phyloP scores from a whole-genome alignment of 352 stramenopile genomes.

The Halophytophthora batemanensis region DNA sequence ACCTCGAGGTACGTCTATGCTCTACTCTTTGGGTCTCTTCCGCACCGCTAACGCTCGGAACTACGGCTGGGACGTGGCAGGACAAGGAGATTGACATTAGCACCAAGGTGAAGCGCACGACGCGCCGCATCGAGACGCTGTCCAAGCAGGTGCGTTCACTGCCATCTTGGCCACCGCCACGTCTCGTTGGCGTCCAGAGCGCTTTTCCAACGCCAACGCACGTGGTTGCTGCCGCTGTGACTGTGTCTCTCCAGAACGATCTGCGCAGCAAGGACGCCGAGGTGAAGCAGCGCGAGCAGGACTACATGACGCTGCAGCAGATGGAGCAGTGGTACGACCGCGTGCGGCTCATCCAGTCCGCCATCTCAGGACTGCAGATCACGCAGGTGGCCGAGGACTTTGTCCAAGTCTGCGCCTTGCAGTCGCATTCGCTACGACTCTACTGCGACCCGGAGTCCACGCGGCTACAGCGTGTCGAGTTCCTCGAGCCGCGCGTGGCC shows the following conservation, averaged over 20 bases:
- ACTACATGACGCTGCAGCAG: constrained; percentile 62
- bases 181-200: not conserved
- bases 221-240: not conserved
- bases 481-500: constrained; percentile 23
- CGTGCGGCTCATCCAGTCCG: constrained; percentile 49
- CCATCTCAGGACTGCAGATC: constrained; percentile 57
- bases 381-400: constrained; percentile 51
- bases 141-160: constrained; percentile 45
- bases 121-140: constrained; percentile 43
- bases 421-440: constrained; percentile 48
- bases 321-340: constrained; percentile 78
- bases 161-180: not conserved
- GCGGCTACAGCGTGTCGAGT: constrained; percentile 50
- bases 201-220: not conserved
- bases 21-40: no score
- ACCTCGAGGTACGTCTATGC: constrained; percentile 47
- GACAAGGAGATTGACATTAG: constrained; percentile 75
- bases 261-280: constrained; percentile 63
- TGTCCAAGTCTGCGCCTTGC: constrained; percentile 54
- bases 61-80: constrained; percentile 14
- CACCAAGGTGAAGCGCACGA: constrained; percentile 62
- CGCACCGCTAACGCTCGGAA: no score
- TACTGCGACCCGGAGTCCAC: constrained; percentile 61
- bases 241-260: constrained; percentile 48
- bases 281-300: constrained; percentile 70